phyloP scores from a whole-genome alignment of 495 filamentous ascomycete species.

The Cryomyces minteri region DNA sequence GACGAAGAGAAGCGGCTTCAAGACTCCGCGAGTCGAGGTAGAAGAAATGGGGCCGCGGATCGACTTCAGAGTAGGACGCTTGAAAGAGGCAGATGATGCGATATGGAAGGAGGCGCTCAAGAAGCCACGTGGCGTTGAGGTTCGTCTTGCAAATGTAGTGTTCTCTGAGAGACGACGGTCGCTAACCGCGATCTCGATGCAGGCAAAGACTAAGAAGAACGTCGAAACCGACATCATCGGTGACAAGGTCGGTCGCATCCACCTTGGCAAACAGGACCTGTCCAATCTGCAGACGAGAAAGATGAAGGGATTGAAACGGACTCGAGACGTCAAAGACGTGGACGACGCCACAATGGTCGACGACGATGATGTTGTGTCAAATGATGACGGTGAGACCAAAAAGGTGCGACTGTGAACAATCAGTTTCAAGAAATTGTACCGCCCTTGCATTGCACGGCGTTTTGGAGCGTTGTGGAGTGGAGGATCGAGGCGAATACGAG shows the following conservation, averaged over 20 bases:
- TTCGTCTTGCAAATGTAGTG: slow-evolving; percentile 13
- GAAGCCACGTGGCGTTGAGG: slow-evolving; percentile 54
- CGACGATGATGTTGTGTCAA: slow-evolving; percentile 18
- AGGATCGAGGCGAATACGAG: no score
- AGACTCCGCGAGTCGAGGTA: slow-evolving; percentile 74
- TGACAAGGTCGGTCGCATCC: slow-evolving; percentile 89
- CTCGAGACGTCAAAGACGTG: slow-evolving; percentile 36
- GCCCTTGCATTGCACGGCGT: no score
- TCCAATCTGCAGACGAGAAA: slow-evolving; percentile 80
- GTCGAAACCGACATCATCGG: slow-evolving; percentile 77
- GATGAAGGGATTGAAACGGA: slow-evolving; percentile 96
- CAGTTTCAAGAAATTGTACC: no score
- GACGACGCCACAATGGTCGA: slow-evolving; percentile 8
- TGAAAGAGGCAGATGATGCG: slow-evolving; percentile 54
- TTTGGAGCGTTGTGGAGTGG: no score
- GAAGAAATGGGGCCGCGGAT: slow-evolving; percentile 93
- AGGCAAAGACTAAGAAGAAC: slow-evolving; percentile 77
- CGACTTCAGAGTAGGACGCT: slow-evolving; percentile 74
- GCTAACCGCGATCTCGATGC: not conserved
- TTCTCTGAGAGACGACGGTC: not conserved
- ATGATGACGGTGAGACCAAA: slow-evolving; percentile 5
- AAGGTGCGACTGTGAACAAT: not conserved
- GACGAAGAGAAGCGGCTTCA: slow-evolving; percentile 74
- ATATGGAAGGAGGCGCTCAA: slow-evolving; percentile 81
- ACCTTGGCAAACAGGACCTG: slow-evolving; percentile 82